Evolutionary conservation across 2,329 filamentous ascomycete genomes (phyloP), one percentile per base, ranked within the genome.

Genomic region (Pseudocercospora musae): DNA sequence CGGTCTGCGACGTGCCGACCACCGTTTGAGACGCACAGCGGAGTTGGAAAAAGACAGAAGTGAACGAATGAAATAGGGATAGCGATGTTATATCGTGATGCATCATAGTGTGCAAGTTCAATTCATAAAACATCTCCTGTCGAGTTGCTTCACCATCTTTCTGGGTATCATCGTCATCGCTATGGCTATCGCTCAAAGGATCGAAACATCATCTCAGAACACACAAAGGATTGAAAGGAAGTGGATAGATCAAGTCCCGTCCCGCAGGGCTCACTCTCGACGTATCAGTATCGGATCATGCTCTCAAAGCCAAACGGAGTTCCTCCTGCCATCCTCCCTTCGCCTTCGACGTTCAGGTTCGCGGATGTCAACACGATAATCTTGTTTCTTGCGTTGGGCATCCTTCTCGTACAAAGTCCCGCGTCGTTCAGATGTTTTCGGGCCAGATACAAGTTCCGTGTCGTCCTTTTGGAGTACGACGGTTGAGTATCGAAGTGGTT

Each of bases 301-400:
- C n/a, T 10, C 20, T 54, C 29, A 54, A 33, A 54, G 52, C 52
- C 52, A 54, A 37, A 54, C 52, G 29, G 52, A 54, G 40, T 58
- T 31, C 56, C 56, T 33, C 40, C 56, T 15, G 1, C 50, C 50
- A 37, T 54, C 27, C 11, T 54, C 31, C 33, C 54, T 50, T 49
- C 58, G 56, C 31, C 57, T 40, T n/a, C 49, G 46, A 4, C 29
- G 52, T 37, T 54, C 52, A 33, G 67, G 66, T 46, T 68, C 65
- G 0, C 65, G 62, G 21, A 69, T 60, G 49, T 69, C 67, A 2
- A 66, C 59, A 55, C 60, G 59, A 42, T 66, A 67, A 11, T 59
- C 57, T 13, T 66, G 60, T 21, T 63, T 59, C 10, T 59, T 59
- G 7, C 60, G 59, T n/a, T 67, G 63, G 25, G 50, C 25, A 23